These are phyloP conservation scores for Hypoxylon fuscum DNA, from an alignment of 495 filamentous ascomycete genomes.

Conservation along the genomic window DNA sequence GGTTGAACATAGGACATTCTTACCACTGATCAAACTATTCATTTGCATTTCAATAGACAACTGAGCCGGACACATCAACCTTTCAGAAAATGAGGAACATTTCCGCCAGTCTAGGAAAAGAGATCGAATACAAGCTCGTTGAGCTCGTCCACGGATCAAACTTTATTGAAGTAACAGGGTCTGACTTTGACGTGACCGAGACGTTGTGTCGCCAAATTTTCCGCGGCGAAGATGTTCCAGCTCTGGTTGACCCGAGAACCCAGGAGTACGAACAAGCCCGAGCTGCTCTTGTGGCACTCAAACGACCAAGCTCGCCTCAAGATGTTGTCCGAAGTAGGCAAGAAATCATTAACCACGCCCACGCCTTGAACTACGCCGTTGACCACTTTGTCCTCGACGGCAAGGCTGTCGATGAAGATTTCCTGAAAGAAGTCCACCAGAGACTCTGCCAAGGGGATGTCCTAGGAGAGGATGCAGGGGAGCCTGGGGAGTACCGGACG, in stretches of 20 bases:
- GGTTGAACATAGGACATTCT: background rate
- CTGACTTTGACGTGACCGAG: constrained; percentile 27
- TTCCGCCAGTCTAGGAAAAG: too few relatives aligned
- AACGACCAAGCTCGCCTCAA: background rate
- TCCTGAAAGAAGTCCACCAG: constrained; percentile 45
- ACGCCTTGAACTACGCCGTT: constrained; percentile 43
- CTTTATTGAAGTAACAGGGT: constrained; percentile 41
- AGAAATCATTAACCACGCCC: constrained; percentile 50
- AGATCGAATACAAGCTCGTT: constrained; percentile 20
- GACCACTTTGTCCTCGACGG: constrained; percentile 33
- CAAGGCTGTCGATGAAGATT: constrained; percentile 39
- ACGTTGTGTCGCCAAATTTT: constrained; percentile 32
- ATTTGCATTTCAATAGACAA: too few relatives aligned
- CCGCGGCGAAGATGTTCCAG: constrained; percentile 10
- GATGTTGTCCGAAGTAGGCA: constrained; percentile 36
- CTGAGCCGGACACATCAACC: too few relatives aligned
- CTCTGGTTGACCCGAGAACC: constrained; percentile 18
- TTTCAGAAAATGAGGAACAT: too few relatives aligned
- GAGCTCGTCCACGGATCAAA: constrained; percentile 44
- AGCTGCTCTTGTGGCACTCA: constrained; percentile 5
- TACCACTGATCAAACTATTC: too few relatives aligned
- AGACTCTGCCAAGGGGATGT: constrained; percentile 36
- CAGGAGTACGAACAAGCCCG: constrained; percentile 31
- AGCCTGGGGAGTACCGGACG: constrained; percentile 30
- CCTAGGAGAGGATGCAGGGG: constrained; percentile 26